phyloP scores from a whole-genome alignment of 345 rosid genomes.

The Brassica carinata region DNA sequence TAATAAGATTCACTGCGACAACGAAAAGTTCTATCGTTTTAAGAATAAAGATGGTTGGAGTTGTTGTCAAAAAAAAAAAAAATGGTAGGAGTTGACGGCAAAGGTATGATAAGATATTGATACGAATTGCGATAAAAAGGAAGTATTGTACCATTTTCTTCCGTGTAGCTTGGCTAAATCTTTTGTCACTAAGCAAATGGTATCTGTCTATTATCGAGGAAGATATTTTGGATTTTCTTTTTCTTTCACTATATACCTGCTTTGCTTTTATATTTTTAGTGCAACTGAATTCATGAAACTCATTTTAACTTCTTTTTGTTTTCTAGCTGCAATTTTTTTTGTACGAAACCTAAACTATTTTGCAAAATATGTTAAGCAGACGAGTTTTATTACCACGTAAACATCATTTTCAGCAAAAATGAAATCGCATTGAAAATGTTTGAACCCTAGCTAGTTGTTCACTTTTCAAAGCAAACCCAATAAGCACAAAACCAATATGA shows the following conservation, averaged over 20 bases:
- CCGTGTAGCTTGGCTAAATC: neutral
- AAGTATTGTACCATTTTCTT: neutral
- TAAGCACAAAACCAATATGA: neutral
- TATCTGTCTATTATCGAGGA: neutral
- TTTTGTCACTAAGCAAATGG: neutral
- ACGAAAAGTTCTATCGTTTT: constrained; percentile 5
- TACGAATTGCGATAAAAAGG: constrained; percentile 8
- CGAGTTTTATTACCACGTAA: neutral
- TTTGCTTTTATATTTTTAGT: neutral
- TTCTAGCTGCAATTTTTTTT: neutral
- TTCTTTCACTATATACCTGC: neutral
- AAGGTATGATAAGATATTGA: constrained; percentile 21
- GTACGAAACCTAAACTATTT: neutral
- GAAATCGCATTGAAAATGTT: neutral
- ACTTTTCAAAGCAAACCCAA: neutral
- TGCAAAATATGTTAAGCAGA: neutral
- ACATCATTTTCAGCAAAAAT: neutral
- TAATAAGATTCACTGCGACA: constrained; percentile 16
- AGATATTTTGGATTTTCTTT: neutral
- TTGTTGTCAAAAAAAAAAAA: too few relatives aligned
- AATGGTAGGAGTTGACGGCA: constrained; percentile 13
- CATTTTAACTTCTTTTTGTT: neutral
- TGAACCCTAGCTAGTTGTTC: neutral
- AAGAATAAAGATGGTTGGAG: neutral
- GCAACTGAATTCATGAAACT: neutral